Conservation (phyloP, 1,139 yeast species). For the Suhomyces maxii region DNA sequence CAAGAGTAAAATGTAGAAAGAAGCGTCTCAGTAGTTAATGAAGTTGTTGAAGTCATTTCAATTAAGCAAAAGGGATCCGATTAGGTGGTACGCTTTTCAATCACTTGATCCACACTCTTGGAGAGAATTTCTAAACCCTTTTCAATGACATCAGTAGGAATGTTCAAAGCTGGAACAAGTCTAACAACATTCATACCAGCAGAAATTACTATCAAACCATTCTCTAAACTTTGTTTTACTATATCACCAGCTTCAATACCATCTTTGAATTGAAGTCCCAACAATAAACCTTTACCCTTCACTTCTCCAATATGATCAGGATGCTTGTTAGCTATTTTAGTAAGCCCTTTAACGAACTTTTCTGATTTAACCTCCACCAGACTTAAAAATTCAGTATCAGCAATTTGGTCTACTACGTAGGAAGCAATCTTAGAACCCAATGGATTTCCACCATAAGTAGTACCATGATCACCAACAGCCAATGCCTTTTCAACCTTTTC, state of each 20-base stretch:
- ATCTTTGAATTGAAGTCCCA: slow-evolving; percentile 73
- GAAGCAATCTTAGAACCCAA: slow-evolving; percentile 80
- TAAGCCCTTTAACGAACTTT: slow-evolving; percentile 51
- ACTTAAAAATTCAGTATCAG: slow-evolving; percentile 58
- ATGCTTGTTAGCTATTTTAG: slow-evolving; percentile 51
- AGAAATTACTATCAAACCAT: slow-evolving; percentile 79
- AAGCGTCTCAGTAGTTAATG: background rate
- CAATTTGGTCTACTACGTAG: slow-evolving; percentile 68
- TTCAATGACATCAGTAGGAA: slow-evolving; percentile 64
- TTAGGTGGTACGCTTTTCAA: background rate
- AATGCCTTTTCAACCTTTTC: slow-evolving; percentile 72
- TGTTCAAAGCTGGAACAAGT: slow-evolving; percentile 89
- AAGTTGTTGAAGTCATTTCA: too few relatives aligned
- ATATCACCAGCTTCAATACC: slow-evolving; percentile 63
- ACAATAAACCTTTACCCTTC: slow-evolving; percentile 84
- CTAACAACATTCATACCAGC: slow-evolving; percentile 91
- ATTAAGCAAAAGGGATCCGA: background rate
- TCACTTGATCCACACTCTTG: slow-evolving; percentile 35
- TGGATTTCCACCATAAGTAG: slow-evolving; percentile 98
- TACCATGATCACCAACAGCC: slow-evolving; percentile 94
- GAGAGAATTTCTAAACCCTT: slow-evolving; percentile 72
- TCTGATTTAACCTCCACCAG: slow-evolving; percentile 61
- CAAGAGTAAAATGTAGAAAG: background rate
- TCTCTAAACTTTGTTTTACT: slow-evolving; percentile 67
- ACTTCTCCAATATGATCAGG: slow-evolving; percentile 63